phyloP scores from a whole-genome alignment of 1,284 basidiomycete species.

The Rhodotorula glutinis region DNA sequence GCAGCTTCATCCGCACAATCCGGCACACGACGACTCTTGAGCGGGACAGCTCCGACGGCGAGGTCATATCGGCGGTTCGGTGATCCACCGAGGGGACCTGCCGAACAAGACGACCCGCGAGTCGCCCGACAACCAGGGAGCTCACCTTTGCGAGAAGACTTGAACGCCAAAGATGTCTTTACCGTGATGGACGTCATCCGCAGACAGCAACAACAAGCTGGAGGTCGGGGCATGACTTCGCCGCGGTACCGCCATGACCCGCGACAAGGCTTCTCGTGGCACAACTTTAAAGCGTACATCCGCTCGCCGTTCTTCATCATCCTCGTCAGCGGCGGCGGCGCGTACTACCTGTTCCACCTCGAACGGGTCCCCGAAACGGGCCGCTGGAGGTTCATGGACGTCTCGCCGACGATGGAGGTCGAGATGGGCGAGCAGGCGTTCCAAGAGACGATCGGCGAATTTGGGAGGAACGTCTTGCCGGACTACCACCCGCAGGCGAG shows the following conservation, averaged over 20 bases:
- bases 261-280: conserved; percentile 5
- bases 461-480: conserved; percentile 62
- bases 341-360: conserved; percentile 54
- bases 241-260: background rate
- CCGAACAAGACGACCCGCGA: background rate
- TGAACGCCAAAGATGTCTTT: background rate
- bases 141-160: background rate
- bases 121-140: background rate
- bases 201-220: background rate
- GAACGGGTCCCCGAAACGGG: conserved; percentile 61
- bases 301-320: conserved; percentile 39
- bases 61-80: conserved; percentile 25
- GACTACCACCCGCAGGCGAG: conserved; percentile 63
- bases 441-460: conserved; percentile 58
- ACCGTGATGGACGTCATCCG: background rate
- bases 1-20: too few relatives aligned
- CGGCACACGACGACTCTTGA: background rate
- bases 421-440: conserved; percentile 53
- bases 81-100: background rate
- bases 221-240: background rate
- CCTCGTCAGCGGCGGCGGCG: conserved; percentile 50
- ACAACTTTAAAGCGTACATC: conserved; percentile 3
- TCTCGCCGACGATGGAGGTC: conserved; percentile 61
- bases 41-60: background rate
- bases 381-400: conserved; percentile 77